A percentile compares a stretch with the other conserved stretches of the same genome.
These are phyloP conservation scores for Berberis thunbergii DNA, from an alignment of 164 flowering plant genomes.

Conservation along the genomic window DNA sequence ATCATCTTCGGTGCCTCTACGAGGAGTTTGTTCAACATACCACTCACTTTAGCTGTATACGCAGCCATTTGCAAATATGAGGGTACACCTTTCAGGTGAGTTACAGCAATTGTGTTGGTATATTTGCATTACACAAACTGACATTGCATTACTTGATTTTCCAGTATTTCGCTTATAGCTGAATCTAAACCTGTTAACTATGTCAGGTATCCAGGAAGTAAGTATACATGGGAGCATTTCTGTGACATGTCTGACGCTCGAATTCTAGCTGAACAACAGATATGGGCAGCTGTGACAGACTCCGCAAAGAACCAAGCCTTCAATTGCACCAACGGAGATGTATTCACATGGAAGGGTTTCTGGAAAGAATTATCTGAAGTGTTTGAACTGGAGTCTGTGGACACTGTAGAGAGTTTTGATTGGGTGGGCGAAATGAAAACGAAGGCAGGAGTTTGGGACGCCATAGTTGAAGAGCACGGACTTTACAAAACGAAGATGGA, in stretches of 20 bases:
- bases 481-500: conserved; percentile 11
- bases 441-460: conserved; percentile 15
- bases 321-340: conserved; percentile 28
- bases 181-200: no score
- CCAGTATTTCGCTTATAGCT: no score
- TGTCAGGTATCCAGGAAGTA: conserved; percentile 15
- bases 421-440: conserved; percentile 11
- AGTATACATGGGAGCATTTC: conserved; percentile 28
- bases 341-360: conserved; percentile 23
- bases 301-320: conserved; percentile 29
- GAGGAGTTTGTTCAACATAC: conserved; percentile 8
- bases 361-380: conserved; percentile 8
- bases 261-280: conserved; percentile 24
- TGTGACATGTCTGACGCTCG: conserved; percentile 20
- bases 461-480: conserved; percentile 14
- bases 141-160: no score
- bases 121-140: no score
- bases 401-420: neutral
- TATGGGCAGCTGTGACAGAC: conserved; percentile 21
- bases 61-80: conserved; percentile 19
- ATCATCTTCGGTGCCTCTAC: conserved; percentile 24
- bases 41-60: conserved; percentile 12
- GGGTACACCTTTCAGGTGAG: conserved; percentile 12
- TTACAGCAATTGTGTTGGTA: no score
- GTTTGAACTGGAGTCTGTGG: conserved; percentile 9